Conservation (phyloP, 306 rosid species). For the Castanea mollissima region DNA sequence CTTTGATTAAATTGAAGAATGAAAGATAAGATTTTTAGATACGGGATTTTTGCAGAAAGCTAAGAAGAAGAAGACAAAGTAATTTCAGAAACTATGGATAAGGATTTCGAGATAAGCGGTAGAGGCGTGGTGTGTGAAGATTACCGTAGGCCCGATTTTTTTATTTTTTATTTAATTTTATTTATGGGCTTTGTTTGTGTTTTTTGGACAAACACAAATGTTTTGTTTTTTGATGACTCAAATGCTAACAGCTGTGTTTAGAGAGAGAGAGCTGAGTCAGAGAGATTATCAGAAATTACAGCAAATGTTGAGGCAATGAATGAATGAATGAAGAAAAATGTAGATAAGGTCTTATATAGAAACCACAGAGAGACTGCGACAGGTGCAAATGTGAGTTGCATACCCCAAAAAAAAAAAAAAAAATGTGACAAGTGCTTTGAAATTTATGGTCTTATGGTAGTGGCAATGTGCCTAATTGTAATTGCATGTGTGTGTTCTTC, state of each 20-base stretch:
- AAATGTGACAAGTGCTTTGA: neutral
- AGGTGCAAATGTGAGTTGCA: neutral
- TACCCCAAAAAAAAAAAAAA: neutral
- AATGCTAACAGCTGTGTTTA: too few relatives aligned
- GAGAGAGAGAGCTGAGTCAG: too few relatives aligned
- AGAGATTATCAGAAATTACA: too few relatives aligned
- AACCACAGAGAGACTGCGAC: neutral
- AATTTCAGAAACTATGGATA: slow-evolving; percentile 40
- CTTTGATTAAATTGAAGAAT: neutral
- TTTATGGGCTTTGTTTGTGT: neutral
- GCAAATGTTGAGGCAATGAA: neutral
- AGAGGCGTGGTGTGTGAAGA: slow-evolving; percentile 22
- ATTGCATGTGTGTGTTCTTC: too few relatives aligned
- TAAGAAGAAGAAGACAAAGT: slow-evolving; percentile 12
- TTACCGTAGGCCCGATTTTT: slow-evolving; percentile 35
- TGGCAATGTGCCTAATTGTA: too few relatives aligned
- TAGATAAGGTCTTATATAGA: neutral
- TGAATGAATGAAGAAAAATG: neutral
- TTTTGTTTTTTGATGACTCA: too few relatives aligned
- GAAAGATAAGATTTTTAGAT: slow-evolving; percentile 39
- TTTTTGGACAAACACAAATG: too few relatives aligned
- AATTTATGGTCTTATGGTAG: neutral
- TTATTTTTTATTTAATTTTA: neutral
- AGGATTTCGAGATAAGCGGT: slow-evolving; percentile 62
- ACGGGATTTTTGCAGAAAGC: slow-evolving; percentile 1